These are phyloP conservation scores for Amaranthus hypochondriacus DNA, from an alignment of 148 eudicot species.

Conservation along the genomic window DNA sequence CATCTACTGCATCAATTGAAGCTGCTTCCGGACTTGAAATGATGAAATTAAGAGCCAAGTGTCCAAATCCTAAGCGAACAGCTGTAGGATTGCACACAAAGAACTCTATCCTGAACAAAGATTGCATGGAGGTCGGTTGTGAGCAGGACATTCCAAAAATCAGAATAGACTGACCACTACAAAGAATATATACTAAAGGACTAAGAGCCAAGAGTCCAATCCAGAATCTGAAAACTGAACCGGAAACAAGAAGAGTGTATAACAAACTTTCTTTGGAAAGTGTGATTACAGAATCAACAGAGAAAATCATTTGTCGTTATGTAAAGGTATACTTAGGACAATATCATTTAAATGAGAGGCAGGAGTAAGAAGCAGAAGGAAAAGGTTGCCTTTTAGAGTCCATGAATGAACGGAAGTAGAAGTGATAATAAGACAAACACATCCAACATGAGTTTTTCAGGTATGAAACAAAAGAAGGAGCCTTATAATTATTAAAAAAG, in stretches of 20 bases:
- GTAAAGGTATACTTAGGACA: conserved; percentile 4
- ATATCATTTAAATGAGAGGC: conserved; percentile 3
- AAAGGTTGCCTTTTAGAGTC: background rate
- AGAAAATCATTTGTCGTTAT: background rate
- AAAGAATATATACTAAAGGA: background rate
- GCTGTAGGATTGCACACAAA: background rate
- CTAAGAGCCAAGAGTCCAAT: background rate
- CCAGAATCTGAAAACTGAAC: background rate
- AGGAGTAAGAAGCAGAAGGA: conserved; percentile 2
- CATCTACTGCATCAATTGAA: background rate
- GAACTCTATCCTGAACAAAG: background rate
- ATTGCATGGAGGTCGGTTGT: background rate
- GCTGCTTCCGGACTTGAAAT: background rate
- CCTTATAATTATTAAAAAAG: background rate
- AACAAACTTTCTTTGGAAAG: background rate
- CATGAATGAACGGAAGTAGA: background rate
- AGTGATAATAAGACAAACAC: background rate
- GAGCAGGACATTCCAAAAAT: background rate
- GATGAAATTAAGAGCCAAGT: background rate
- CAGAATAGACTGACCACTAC: background rate
- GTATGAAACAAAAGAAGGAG: background rate
- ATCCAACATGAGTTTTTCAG: background rate
- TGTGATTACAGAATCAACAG: background rate
- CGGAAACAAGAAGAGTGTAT: background rate
- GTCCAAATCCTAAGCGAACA: background rate